Percentiles rank a stretch among this genome's conserved stretches.
These are phyloP conservation scores for Ogataea neopini DNA, from an alignment of 805 yeast species.

Conservation along the genomic window DNA sequence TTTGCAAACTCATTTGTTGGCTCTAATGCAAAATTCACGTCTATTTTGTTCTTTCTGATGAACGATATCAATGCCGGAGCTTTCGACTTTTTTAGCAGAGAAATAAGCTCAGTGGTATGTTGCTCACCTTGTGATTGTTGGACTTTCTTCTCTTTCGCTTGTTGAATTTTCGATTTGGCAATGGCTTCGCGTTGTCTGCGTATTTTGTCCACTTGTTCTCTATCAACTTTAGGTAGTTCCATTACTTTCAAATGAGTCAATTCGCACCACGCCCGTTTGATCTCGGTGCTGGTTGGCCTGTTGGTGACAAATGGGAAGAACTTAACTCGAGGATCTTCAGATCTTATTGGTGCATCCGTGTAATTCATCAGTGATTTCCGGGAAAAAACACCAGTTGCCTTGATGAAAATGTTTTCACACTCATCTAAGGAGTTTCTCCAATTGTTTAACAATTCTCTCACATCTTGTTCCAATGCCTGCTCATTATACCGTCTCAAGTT, in stretches of 20 bases:
- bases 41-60: constrained; percentile 56
- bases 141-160: constrained; percentile 3
- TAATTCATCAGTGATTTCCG: constrained; percentile 66
- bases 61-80: constrained; percentile 72
- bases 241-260: constrained; percentile 59
- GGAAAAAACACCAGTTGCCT: constrained; percentile 77
- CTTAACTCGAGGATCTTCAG: constrained; percentile 61
- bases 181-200: constrained; percentile 34
- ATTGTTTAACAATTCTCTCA: constrained; percentile 59
- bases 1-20: constrained; percentile 54
- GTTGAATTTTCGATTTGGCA: constrained; percentile 28
- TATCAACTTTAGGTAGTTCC: constrained; percentile 54
- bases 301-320: constrained; percentile 86
- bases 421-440: constrained; percentile 65
- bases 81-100: constrained; percentile 66
- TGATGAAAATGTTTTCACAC: constrained; percentile 71
- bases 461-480: constrained; percentile 74
- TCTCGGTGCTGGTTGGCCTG: constrained; percentile 79
- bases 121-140: constrained; percentile 39
- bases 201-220: constrained; percentile 28
- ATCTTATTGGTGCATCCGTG: constrained; percentile 53
- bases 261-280: constrained; percentile 82
- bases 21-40: constrained; percentile 51
- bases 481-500: constrained; percentile 87
- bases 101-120: constrained; percentile 58